phyloP scores from a whole-genome alignment of 1,139 yeast genomes.

The Candida pseudoviswanathii region DNA sequence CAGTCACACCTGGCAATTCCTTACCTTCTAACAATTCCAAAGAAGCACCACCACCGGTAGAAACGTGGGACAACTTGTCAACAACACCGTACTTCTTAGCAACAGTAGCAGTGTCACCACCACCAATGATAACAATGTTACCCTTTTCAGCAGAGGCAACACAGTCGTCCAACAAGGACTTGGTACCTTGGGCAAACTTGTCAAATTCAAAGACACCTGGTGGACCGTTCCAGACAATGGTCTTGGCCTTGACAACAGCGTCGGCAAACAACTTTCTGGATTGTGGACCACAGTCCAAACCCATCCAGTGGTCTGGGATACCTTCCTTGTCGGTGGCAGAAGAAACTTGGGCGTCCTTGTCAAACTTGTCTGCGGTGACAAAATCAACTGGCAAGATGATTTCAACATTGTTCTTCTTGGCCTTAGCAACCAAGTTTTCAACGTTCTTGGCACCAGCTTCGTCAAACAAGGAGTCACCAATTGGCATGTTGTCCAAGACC shows the following conservation, averaged over 20 bases:
- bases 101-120: slow-evolving; percentile 99
- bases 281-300: slow-evolving; percentile 93
- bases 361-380: slow-evolving; percentile 90
- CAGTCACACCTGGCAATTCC: slow-evolving; percentile 94
- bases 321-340: slow-evolving; percentile 84
- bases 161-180: slow-evolving; percentile 81
- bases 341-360: slow-evolving; percentile 83
- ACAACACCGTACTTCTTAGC: slow-evolving; percentile 96
- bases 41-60: slow-evolving; percentile 99
- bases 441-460: slow-evolving; percentile 93
- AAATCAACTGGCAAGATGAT: slow-evolving; percentile 91
- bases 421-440: slow-evolving; percentile 85
- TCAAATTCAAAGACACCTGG: slow-evolving; percentile 99
- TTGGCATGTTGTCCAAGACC: slow-evolving; percentile 77
- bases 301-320: slow-evolving; percentile 92
- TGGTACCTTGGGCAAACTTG: slow-evolving; percentile 86
- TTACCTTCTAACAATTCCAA: slow-evolving; percentile 97
- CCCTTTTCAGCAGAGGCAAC: slow-evolving; percentile 85
- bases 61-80: slow-evolving; percentile 92
- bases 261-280: slow-evolving; percentile 72
- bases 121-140: slow-evolving; percentile 95
- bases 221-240: slow-evolving; percentile 99
- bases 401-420: slow-evolving; percentile 91
- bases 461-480: slow-evolving; percentile 89
- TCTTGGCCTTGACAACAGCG: slow-evolving; percentile 88